A percentile compares a stretch with the other conserved stretches of the same genome.
Conservation (phyloP, 192 early-diverging fungal species). For the Phycomyces nitens region DNA sequence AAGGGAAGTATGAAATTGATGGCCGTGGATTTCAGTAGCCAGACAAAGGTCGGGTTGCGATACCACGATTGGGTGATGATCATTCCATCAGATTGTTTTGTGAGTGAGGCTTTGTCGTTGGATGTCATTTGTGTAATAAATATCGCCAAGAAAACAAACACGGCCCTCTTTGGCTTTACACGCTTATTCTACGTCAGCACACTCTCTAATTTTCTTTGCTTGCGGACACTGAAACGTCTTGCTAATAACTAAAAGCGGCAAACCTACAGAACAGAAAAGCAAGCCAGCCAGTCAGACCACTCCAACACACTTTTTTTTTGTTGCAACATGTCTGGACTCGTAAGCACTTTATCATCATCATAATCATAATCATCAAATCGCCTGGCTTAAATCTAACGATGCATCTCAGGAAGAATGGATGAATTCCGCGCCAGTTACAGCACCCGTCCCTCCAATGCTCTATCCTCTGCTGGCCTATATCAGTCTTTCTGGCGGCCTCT, state of each 20-base stretch:
- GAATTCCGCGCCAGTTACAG: conserved; percentile 11
- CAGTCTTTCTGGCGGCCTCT: conserved; percentile 14
- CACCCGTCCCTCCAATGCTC: conserved; percentile 20
- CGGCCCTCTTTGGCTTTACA: not conserved
- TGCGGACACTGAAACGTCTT: not conserved
- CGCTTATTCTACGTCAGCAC: not conserved
- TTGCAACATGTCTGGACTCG: conserved; percentile 18
- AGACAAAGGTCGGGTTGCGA: conserved; percentile 31
- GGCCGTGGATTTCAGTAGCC: conserved; percentile 41
- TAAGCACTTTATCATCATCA: conserved; percentile 3
- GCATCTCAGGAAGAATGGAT: conserved; percentile 27
- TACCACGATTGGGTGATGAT: conserved; percentile 30
- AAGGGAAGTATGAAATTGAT: conserved; percentile 58
- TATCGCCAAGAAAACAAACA: not conserved
- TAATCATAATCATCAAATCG: too few species aligned
- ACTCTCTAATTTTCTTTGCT: not conserved
- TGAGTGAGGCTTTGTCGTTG: not conserved
- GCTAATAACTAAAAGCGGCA: not conserved
- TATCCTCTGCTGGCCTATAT: conserved; percentile 20
- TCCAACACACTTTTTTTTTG: not conserved
- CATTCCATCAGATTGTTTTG: not conserved
- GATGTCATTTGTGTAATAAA: not conserved
- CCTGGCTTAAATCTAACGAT: not conserved
- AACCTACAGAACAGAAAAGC: not conserved
- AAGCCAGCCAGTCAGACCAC: too few species aligned